These are phyloP conservation scores for Talaromyces adpressus DNA, from an alignment of 495 filamentous ascomycete genomes.

Conservation along the genomic window DNA sequence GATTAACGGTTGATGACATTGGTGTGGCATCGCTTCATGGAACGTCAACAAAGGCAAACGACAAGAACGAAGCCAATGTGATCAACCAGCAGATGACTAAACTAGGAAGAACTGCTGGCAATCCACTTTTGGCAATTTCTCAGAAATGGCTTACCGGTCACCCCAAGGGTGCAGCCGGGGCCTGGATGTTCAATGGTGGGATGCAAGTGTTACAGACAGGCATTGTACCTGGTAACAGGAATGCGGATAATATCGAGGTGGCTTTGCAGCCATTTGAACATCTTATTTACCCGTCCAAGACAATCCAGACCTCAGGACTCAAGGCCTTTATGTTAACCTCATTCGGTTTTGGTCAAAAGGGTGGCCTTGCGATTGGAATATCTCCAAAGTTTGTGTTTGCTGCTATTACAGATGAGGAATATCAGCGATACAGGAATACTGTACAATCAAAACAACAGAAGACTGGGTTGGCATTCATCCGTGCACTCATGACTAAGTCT, in stretches of 20 bases:
- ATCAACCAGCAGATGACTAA: slow-evolving; percentile 13
- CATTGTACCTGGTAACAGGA: slow-evolving; percentile 17
- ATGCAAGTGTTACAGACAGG: slow-evolving; percentile 16
- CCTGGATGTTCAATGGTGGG: slow-evolving; percentile 21
- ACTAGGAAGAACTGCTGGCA: slow-evolving; percentile 13
- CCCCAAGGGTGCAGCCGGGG: slow-evolving; percentile 18
- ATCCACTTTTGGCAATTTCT: slow-evolving; percentile 11
- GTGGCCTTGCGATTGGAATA: too few species aligned
- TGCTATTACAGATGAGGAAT: too few species aligned
- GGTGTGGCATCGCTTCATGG: slow-evolving; percentile 18
- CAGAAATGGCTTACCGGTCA: slow-evolving; percentile 21
- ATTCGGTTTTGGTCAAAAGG: too few species aligned
- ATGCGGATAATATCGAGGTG: slow-evolving; percentile 18
- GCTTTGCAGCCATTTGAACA: neutral
- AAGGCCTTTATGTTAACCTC: too few species aligned
- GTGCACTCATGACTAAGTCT: too few species aligned
- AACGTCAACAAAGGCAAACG: slow-evolving; percentile 19
- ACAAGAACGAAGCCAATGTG: slow-evolving; percentile 17
- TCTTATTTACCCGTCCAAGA: too few species aligned
- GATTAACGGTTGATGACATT: slow-evolving; percentile 17
- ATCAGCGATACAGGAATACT: too few species aligned
- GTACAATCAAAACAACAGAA: too few species aligned
- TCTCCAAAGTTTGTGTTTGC: too few species aligned
- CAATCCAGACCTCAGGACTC: too few species aligned
- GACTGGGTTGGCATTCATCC: too few species aligned